Evolutionary conservation across 176 grass and related monocot species (phyloP), one percentile per base, ranked within the genome.

Genomic region (Avena sativa): DNA sequence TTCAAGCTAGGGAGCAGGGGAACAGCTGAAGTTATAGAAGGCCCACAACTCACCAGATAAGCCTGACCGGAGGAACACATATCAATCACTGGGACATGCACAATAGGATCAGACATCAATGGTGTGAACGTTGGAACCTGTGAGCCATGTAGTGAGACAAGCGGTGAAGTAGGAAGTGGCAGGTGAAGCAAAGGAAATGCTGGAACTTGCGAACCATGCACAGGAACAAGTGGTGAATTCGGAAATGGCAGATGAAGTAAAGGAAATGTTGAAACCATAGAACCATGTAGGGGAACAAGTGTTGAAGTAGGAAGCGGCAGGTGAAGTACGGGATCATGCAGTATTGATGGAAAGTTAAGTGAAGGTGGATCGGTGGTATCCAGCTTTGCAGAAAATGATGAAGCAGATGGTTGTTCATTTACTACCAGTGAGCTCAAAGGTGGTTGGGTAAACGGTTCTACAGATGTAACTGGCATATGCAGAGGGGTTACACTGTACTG

Each of bases 41-140:
- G 90, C 16, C 92, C 97, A 69, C 93, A 93, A 78, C 90, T 98
- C 43, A 98, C 97, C 13, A 98, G 73, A 79, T 96, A 98, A 23
- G 92, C 90, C 88, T 92, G 94, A 14, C 96, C 96, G 0, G 97
- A 86, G 1, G 97, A 98, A 68, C 97, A 91, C 69, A 98, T 69
- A 89, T 98, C 92, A 81, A 98, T 93, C 17, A 98, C 76, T 17
- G 97, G 94, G 79, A 98, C 63, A 84, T 98, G 97, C 74, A 98
- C 97, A 80, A 98, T 98, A 59, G 97, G 92, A 74, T 98, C 97
- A 68, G 97, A 96, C 86, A 98, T 98, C 87, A 98, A 85, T 0
- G 92, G 92, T 4, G 93, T 91, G 83, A 98, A 96, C 20, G 94
- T 86, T 28, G 93, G 90, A 86, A 94, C 84, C 66, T 98, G 93